A percentile compares a stretch with the other conserved stretches of the same genome.
Evolutionary conservation across 495 filamentous ascomycete genomes (phyloP).

Genomic region (Aspergillus nidulans): DNA sequence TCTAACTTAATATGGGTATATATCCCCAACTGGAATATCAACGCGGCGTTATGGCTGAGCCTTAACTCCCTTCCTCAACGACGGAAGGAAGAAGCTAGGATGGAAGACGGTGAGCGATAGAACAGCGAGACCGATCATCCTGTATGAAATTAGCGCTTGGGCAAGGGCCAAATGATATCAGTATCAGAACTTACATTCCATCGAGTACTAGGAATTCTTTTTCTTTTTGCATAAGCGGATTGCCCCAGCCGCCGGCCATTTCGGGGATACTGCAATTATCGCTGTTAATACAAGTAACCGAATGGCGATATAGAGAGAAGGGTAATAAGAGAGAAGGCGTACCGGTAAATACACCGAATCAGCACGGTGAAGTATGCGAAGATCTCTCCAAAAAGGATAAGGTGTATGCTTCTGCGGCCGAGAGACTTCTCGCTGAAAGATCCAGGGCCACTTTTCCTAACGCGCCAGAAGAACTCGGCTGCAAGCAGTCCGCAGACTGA

Average conservation of each 20-base stretch:
- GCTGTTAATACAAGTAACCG: constrained; percentile 1
- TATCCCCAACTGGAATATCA: background rate
- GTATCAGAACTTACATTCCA: constrained; percentile 38
- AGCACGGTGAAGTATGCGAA: constrained; percentile 58
- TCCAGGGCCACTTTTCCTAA: constrained; percentile 32
- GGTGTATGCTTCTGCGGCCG: constrained; percentile 37
- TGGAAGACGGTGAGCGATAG: constrained; percentile 45
- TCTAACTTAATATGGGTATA: background rate
- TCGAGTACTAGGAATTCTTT: constrained; percentile 60
- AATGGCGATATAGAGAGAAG: too few species aligned
- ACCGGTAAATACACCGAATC: constrained; percentile 66
- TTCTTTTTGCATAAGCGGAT: constrained; percentile 63
- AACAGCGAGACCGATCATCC: constrained; percentile 48
- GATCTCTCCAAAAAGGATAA: constrained; percentile 48
- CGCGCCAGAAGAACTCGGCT: constrained; percentile 46
- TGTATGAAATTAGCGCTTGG: constrained; percentile 11
- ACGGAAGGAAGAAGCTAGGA: constrained; percentile 45
- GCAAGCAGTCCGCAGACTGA: constrained; percentile 49
- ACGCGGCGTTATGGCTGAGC: constrained; percentile 12
- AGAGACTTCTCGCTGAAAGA: constrained; percentile 20
- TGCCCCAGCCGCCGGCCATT: constrained; percentile 67
- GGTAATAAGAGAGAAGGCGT: constrained; percentile 5
- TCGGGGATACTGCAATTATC: constrained; percentile 18
- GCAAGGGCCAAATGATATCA: background rate
- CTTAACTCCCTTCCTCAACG: constrained; percentile 34